Evolutionary conservation across 345 rosid genomes (phyloP).

Genomic region (Aegle marmelos): DNA sequence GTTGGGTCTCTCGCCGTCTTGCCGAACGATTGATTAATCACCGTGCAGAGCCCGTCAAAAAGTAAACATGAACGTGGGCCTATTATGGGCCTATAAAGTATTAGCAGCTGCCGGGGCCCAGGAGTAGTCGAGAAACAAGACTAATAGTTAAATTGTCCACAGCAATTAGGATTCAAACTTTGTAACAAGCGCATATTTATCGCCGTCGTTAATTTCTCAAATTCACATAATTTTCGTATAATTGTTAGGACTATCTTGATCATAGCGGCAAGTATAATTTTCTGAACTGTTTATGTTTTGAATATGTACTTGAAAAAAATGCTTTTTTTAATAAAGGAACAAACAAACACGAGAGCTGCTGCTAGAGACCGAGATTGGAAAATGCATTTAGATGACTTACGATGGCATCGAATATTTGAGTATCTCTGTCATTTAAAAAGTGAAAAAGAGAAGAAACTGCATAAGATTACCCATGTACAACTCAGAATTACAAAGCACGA

Average conservation of each 20-base stretch:
- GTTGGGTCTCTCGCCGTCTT: no score
- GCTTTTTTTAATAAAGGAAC: not conserved
- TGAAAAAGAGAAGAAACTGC: not conserved
- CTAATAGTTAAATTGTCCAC: no score
- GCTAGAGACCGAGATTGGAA: not conserved
- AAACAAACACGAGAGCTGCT: not conserved
- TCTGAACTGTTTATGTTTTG: not conserved
- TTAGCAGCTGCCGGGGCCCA: no score
- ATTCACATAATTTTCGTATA: no score
- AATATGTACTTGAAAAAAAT: not conserved
- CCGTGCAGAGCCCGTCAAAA: not conserved
- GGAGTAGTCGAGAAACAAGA: no score
- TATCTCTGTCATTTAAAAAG: not conserved
- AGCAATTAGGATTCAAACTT: no score
- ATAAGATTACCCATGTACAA: constrained; percentile 3
- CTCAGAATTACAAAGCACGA: constrained; percentile 13
- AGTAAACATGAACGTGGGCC: not conserved
- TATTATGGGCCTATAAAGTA: not conserved
- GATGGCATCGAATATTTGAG: not conserved
- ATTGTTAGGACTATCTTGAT: no score
- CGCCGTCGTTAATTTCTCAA: no score
- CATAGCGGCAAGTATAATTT: no score
- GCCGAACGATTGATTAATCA: no score
- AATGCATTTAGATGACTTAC: not conserved
- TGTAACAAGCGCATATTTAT: no score